Evolutionary conservation across 768 basidiomycete species (phyloP).

Genomic region (Goffeauzyma gilvescens): DNA sequence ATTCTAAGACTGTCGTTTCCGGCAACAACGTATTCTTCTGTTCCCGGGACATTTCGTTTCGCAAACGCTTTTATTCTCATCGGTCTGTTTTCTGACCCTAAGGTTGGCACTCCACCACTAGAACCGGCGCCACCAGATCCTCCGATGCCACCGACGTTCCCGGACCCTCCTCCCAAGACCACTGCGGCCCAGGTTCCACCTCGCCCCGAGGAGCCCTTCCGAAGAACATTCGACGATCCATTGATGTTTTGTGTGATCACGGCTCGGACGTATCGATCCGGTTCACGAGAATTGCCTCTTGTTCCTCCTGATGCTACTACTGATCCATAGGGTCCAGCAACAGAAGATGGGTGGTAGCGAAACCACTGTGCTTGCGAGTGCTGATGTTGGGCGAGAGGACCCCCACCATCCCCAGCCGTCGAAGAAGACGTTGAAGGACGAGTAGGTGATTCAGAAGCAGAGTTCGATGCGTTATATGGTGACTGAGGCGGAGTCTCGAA

Average conservation of each 20-base stretch:
- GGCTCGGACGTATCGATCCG: conserved; percentile 8
- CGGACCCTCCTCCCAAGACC: neutral
- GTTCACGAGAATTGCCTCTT: neutral
- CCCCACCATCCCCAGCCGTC: too few species aligned
- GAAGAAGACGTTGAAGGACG: conserved; percentile 1
- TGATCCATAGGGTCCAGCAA: neutral
- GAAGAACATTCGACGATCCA: neutral
- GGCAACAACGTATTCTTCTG: too few species aligned
- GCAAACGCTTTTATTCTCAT: too few species aligned
- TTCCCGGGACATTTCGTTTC: too few species aligned
- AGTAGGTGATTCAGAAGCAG: too few species aligned
- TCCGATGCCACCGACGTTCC: neutral
- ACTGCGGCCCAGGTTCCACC: neutral
- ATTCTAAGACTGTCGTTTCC: conserved; percentile 10
- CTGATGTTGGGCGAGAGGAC: neutral
- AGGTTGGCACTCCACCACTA: neutral
- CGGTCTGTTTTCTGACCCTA: too few species aligned
- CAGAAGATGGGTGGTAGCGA: neutral
- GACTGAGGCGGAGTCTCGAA: neutral
- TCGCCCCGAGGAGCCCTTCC: neutral
- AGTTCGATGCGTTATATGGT: neutral
- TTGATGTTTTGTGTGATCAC: neutral
- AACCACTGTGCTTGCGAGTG: neutral
- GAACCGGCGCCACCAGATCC: neutral
- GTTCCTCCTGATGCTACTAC: neutral